Percentiles rank a stretch among this genome's conserved stretches.
phyloP scores from a whole-genome alignment of 176 grass and related monocot species.

The Aegilops speltoides region DNA sequence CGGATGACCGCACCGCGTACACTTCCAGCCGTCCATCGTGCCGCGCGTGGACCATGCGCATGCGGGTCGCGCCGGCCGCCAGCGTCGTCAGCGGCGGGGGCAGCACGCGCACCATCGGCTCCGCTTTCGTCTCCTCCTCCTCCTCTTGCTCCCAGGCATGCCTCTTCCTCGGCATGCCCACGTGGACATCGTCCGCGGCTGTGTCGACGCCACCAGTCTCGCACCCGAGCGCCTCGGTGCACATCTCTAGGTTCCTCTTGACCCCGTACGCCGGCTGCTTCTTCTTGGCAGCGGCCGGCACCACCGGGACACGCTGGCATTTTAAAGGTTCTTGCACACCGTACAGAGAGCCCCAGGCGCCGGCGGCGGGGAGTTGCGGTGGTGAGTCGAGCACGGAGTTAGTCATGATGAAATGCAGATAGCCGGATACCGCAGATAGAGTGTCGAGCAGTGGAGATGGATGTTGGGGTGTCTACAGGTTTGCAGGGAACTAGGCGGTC shows the following conservation, averaged over 20 bases:
- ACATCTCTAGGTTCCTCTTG: conserved; percentile 56
- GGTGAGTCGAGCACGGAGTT: conserved; percentile 23
- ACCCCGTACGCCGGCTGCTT: conserved; percentile 34
- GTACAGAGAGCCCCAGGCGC: conserved; percentile 25
- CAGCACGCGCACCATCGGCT: conserved; percentile 20
- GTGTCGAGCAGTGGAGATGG: neutral
- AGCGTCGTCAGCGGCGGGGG: conserved; percentile 67
- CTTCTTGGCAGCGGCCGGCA: neutral
- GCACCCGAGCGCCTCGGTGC: conserved; percentile 80
- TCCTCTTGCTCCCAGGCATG: conserved; percentile 3
- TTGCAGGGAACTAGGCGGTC: neutral
- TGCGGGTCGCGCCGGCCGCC: conserved; percentile 12
- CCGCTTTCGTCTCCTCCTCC: neutral
- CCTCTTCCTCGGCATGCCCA: conserved; percentile 21
- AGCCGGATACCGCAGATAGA: neutral
- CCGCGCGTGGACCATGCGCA: conserved; percentile 55
- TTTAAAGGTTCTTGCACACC: conserved; percentile 1
- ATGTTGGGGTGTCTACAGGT: conserved; percentile 17
- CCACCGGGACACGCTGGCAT: neutral
- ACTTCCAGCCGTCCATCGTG: conserved; percentile 59
- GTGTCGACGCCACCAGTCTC: conserved; percentile 65
- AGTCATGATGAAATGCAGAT: conserved; percentile 31
- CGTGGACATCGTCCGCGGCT: neutral
- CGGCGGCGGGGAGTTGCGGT: conserved; percentile 4
- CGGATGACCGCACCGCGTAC: conserved; percentile 38